Base-by-base conservation (phyloP, 2,329 filamentous ascomycete genomes). In the Colletotrichum gloeosporioides region DNA sequence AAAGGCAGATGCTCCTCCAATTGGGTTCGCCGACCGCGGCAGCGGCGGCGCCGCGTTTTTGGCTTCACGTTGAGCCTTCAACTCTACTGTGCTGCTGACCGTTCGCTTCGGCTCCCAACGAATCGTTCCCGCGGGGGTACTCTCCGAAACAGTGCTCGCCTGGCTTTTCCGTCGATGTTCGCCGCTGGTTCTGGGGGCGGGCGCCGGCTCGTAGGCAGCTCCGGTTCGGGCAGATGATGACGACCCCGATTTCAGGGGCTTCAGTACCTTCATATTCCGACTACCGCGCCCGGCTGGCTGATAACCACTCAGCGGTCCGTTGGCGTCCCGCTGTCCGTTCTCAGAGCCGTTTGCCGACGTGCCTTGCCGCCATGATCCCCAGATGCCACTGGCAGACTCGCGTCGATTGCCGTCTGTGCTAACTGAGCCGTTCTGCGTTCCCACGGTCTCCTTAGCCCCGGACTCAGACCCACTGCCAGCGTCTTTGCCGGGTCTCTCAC, bases 1-100 rank as follows among this genome's bases (percentile, higher is more conserved):
- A 86, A 99, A 99, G 4, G 96, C 96, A 75, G 95, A 97, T 16
- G 95, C 96, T n/a, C 95, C 95, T 10, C 96, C 96, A 22, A 98
- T 91, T 0, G 97, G 96, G 82, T 99, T 99, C 36, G 92, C 89
- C 8, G 92, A 89, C 73, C 92, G 90, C 18, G 91, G 87, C n/a
- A 87, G 82, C 22, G 85, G 81, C 57, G 86, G 83, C 36, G 81
- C 81, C 49, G 83, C 81, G 69, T 84, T 86, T 71, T 86, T 85
- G 53, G 80, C 78, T 80, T 78, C 64, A 79, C 78, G 29, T 25
- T 62, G 66, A 77, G 64, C 57, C 67, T 80, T 79, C 32, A 79
- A 61, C 18, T 83, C 82, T 32, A 83, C 82, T 69, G 83, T 83
- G 61, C 80, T 83, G 78, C 85, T 85, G 36, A 86, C 83, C 62